phyloP scores from a whole-genome alignment of 352 stramenopile genomes.

The Aphanomyces euteiches region DNA sequence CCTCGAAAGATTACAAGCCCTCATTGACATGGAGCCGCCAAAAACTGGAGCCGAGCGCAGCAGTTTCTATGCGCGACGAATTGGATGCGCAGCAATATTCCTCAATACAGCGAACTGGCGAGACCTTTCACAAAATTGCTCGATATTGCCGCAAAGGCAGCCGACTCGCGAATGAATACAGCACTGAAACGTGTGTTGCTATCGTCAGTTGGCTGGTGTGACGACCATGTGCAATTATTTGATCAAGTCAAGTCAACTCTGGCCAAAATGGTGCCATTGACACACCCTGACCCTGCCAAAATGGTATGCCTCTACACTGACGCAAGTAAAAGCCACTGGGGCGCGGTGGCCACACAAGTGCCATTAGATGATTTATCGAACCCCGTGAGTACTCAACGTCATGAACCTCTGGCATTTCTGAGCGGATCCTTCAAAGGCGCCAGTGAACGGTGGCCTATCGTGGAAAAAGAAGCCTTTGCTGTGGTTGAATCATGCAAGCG shows the following conservation, averaged over 20 bases:
- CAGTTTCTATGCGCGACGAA: constrained; percentile 37
- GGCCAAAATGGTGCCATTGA: constrained; percentile 32
- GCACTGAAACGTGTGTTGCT: neutral
- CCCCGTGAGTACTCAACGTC: constrained; percentile 31
- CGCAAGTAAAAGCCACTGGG: constrained; percentile 34
- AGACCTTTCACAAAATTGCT: neutral
- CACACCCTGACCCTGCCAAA: constrained; percentile 22
- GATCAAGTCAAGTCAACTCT: constrained; percentile 27
- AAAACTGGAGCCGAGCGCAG: constrained; percentile 31
- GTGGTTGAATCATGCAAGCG: constrained; percentile 36
- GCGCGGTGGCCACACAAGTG: constrained; percentile 31
- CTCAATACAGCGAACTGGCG: constrained; percentile 26
- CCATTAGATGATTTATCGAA: constrained; percentile 1
- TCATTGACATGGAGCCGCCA: constrained; percentile 31
- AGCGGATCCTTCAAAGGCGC: constrained; percentile 31
- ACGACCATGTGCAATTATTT: constrained; percentile 24
- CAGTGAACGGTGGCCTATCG: constrained; percentile 29
- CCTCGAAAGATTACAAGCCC: constrained; percentile 30
- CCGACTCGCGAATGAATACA: neutral
- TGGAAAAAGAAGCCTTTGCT: constrained; percentile 36
- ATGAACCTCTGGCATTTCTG: constrained; percentile 34
- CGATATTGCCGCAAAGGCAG: neutral
- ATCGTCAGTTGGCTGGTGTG: constrained; percentile 20
- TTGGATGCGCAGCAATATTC: constrained; percentile 39
- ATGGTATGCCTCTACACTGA: constrained; percentile 36